Evolutionary conservation across 169 alveolate species (phyloP).

Genomic region (Theileria luwenshuni): DNA sequence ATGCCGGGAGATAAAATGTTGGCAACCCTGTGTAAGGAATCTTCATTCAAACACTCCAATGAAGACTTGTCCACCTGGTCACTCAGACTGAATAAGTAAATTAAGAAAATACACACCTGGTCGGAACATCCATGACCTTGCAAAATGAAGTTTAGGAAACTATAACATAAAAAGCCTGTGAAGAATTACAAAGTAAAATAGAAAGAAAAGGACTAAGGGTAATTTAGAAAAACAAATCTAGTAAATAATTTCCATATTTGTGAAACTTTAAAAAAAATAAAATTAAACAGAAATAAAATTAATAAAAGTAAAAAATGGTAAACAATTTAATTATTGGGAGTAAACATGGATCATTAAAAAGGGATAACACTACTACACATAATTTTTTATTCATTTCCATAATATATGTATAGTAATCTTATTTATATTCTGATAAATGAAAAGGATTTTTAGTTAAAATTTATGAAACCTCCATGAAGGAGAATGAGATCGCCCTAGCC

Average conservation of each 20-base stretch:
- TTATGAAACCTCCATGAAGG: constrained; percentile 31
- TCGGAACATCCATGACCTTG: constrained; percentile 2
- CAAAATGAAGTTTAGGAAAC: background rate
- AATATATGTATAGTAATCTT: constrained; percentile 1
- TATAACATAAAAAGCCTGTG: background rate
- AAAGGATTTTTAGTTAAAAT: background rate
- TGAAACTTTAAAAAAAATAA: background rate
- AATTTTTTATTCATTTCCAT: background rate
- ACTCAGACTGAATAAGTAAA: constrained; percentile 13
- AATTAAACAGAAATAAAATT: background rate
- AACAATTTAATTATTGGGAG: constrained; percentile 6
- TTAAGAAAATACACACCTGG: constrained; percentile 9
- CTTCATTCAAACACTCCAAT: constrained; percentile 34
- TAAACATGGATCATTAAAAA: background rate
- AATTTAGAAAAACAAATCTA: background rate
- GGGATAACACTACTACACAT: background rate
- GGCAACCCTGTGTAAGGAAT: constrained; percentile 18
- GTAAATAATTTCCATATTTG: background rate
- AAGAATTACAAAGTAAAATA: background rate
- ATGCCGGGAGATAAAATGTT: constrained; percentile 22
- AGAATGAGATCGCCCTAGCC: constrained; percentile 34
- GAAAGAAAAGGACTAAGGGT: background rate
- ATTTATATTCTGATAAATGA: constrained; percentile 1
- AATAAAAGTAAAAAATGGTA: background rate
- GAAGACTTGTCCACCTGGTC: constrained; percentile 22